Evolutionary conservation across 768 basidiomycete genomes (phyloP), one percentile per base, ranked within the genome.

Genomic region (Mycena albidolilacea): DNA sequence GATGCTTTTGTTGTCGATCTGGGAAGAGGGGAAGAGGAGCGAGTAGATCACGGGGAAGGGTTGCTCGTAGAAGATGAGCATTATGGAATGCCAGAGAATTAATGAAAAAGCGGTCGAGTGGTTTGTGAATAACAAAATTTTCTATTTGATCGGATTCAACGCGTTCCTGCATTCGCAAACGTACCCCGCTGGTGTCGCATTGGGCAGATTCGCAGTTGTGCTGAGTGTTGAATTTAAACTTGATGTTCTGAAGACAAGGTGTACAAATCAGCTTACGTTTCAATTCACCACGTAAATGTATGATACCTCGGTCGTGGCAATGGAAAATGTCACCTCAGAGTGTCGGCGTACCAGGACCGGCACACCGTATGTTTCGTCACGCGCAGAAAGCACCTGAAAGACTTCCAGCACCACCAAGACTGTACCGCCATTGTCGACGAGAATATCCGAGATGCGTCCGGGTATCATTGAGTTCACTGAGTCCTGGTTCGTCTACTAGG

Each of bases 51-150:
- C 55, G 37, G 19, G 69, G 69, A 50, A 71, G 69, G 4, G 63
- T 48, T 19, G 62, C 69, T 7, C 68, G 68, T 14, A 69, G 30
- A 30, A 30, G 30, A 30, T 30, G 30, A 3, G 30, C 30, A 30
- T 30, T 30, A 30, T 30, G 30, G 58, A 77, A 66, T 30, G 78
- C 75, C 39, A 75, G 77, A 46, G 75, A 65, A 50, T 79, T 80
- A 52, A 80, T 48, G 23, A 80, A 48, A 50, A 52, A 80, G 9
- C 74, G 71, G 14, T 70, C 55, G 19, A 37, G 48, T 9, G 39
- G 67, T 23, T 23, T 23, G 61, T 80, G 79, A 21, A 59, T 37
- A 30, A 79, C 66, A 46, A 35, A 59, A 9, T 65, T 35, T 3
- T 63, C 64, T 1, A 52, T 70, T 6, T 64, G 54, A 12, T 21